Evolutionary conservation across 1,139 yeast genomes (phyloP).

Genomic region (Debaryomycetaceae sp.): DNA sequence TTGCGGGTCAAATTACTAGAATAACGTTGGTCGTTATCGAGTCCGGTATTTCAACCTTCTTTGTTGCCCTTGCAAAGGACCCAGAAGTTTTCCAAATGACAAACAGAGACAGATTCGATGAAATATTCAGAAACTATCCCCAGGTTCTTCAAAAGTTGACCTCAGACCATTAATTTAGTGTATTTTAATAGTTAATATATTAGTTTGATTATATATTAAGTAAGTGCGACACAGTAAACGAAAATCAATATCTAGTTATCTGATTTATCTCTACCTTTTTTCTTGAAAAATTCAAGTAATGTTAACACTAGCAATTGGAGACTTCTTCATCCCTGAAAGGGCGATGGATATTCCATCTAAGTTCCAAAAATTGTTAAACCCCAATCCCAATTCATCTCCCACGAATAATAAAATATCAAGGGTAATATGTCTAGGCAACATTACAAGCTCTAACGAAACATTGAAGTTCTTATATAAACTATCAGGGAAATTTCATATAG

Average conservation of each 20-base stretch:
- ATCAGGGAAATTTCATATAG: slow-evolving; percentile 71
- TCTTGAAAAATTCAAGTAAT: slow-evolving; percentile 26
- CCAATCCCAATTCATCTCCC: slow-evolving; percentile 43
- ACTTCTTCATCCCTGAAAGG: slow-evolving; percentile 84
- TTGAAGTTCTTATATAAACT: slow-evolving; percentile 60
- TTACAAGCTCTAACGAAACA: slow-evolving; percentile 67
- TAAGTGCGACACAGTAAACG: background rate
- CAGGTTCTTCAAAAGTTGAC: slow-evolving; percentile 59
- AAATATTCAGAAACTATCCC: slow-evolving; percentile 71
- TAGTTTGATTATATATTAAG: background rate
- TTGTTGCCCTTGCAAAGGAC: slow-evolving; percentile 82
- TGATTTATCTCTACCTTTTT: background rate
- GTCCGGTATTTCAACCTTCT: slow-evolving; percentile 82
- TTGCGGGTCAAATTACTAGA: slow-evolving; percentile 74
- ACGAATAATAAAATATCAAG: slow-evolving; percentile 71
- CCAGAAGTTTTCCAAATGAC: slow-evolving; percentile 80
- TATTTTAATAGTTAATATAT: background rate
- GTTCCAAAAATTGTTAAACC: slow-evolving; percentile 66
- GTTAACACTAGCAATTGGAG: slow-evolving; percentile 90
- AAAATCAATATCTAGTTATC: background rate
- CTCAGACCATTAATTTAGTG: slow-evolving; percentile 25
- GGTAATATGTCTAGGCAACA: slow-evolving; percentile 83
- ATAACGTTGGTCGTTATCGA: slow-evolving; percentile 71
- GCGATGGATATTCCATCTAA: slow-evolving; percentile 57
- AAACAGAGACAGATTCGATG: slow-evolving; percentile 73